Evolutionary conservation across 1,139 yeast genomes (phyloP), one percentile per base, ranked within the genome.

Genomic region (Candida albicans): DNA sequence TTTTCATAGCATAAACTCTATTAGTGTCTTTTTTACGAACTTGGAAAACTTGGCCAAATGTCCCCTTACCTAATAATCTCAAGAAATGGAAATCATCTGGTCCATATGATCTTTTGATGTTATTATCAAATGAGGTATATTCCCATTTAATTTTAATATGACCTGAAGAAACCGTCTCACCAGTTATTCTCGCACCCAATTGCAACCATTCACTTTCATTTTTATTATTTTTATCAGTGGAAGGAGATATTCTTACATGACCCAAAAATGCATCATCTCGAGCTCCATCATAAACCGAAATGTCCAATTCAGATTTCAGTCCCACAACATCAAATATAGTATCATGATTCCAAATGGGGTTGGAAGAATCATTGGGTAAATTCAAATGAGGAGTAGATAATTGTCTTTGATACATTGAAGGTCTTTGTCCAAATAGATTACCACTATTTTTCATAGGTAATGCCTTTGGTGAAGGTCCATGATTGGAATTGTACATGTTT

Each of bases 11-110:
- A 62, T 93, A 93, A 48, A 93, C 84, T 55, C 97, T 79, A 46
- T 82, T 81, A 4, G 95, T 89, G 59, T 91, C 98, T 57, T 77
- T 77, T 75, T 91, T 93, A 54, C 87, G 83, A 38, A 93, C 99
- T 67, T 91, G 98, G 65, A 85, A 93, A 33, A 93, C 99, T 67
- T 88, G 96, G 28, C 99, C 99, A 73, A 93, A 93, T 0, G 98
- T 93, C 41, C 99, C 99, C 61, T 89, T 90, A 49, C 99, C 99
- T 49, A 93, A 75, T 43, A 93, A 73, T 58, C 96, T 77, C 55
- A 93, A 78, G 14, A 91, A 87, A 60, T 91, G 96, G 64, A 93
- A 93, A 67, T 93, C 97, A 47, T 85, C 85, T 5, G 98, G 98
- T 1, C 96, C 96, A 58, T 85, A 89, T 54, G 85, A 88, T 53